These are phyloP conservation scores for Nothophytophthora sp. DNA, from an alignment of 352 stramenopile species.

Conservation along the genomic window DNA sequence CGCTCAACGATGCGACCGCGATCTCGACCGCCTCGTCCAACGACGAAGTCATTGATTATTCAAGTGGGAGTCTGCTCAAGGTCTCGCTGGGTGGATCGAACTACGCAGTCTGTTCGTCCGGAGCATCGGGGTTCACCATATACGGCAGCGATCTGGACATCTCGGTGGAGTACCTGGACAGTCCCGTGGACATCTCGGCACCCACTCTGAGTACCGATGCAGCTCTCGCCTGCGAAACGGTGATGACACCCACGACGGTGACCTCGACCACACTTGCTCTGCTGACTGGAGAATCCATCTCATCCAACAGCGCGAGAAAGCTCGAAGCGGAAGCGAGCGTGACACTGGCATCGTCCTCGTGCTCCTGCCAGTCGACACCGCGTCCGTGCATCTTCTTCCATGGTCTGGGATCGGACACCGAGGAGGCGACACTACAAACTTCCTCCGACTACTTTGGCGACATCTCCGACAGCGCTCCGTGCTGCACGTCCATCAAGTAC, in stretches of 20 bases:
- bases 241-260: conserved; percentile 1
- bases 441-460: conserved; percentile 21
- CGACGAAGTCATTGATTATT: conserved; percentile 9
- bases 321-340: conserved; percentile 1
- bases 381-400: conserved; percentile 30
- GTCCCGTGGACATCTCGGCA: neutral
- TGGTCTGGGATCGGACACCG: conserved; percentile 6
- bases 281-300: neutral
- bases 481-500: conserved; percentile 24
- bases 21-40: neutral
- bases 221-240: neutral
- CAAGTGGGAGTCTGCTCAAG: conserved; percentile 13
- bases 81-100: conserved; percentile 12
- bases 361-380: conserved; percentile 4
- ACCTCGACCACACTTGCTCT: conserved; percentile 6
- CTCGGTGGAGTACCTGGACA: conserved; percentile 4
- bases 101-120: conserved; percentile 13
- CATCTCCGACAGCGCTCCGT: conserved; percentile 20
- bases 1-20: conserved; percentile 3
- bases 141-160: conserved; percentile 14
- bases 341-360: conserved; percentile 8
- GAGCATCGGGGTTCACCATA: neutral
- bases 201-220: neutral
- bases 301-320: neutral
- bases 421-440: conserved; percentile 1